Evolutionary conservation across 495 filamentous ascomycete genomes (phyloP).

Genomic region (Podospora didyma): DNA sequence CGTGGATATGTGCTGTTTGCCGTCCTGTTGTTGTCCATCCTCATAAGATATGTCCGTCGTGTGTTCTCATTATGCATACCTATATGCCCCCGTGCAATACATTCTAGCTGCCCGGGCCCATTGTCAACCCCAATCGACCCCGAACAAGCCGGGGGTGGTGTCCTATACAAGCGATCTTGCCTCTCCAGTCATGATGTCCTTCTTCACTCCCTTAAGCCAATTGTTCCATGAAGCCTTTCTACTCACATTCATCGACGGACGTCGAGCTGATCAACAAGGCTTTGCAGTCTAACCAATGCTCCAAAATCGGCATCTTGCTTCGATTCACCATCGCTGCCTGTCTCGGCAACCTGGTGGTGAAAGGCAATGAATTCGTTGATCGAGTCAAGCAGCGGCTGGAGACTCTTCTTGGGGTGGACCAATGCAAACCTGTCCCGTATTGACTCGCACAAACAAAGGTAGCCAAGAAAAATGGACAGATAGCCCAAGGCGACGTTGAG

Average conservation of each 20-base stretch:
- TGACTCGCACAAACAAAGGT: slow-evolving; percentile 60
- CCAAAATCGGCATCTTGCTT: slow-evolving; percentile 33
- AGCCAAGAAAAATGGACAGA: slow-evolving; percentile 77
- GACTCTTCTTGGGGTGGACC: slow-evolving; percentile 53
- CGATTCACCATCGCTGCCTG: slow-evolving; percentile 43
- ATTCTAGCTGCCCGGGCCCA: too few species aligned
- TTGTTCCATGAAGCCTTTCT: not conserved
- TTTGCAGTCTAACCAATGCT: slow-evolving; percentile 58
- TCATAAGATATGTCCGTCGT: too few species aligned
- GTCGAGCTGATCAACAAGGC: slow-evolving; percentile 39
- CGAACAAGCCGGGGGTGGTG: too few species aligned
- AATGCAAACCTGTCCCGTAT: slow-evolving; percentile 47
- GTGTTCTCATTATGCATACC: too few species aligned
- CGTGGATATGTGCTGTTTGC: not conserved
- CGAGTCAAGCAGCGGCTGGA: slow-evolving; percentile 65
- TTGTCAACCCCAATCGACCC: too few species aligned
- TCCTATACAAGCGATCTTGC: too few species aligned
- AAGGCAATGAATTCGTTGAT: slow-evolving; percentile 81
- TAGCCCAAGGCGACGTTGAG: slow-evolving; percentile 90
- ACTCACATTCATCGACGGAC: not conserved
- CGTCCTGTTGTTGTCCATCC: too few species aligned
- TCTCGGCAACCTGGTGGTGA: slow-evolving; percentile 68
- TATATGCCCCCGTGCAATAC: too few species aligned
- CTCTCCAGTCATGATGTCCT: too few species aligned
- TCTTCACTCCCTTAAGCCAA: not conserved